These are phyloP conservation scores for Pelargonium citronellum DNA, from an alignment of 441 rosid genomes.

Conservation along the genomic window DNA sequence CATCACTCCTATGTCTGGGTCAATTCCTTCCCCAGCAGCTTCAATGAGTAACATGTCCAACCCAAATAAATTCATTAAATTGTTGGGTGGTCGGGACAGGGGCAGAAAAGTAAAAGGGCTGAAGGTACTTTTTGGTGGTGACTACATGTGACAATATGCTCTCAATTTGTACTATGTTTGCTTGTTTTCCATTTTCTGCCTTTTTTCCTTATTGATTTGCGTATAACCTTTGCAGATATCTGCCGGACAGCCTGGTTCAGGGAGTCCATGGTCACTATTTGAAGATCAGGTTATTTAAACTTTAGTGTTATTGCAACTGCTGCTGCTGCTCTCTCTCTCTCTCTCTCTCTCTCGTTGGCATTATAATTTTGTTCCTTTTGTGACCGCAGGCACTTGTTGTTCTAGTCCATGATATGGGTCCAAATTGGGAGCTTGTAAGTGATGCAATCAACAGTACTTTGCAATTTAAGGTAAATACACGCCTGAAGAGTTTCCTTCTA, in stretches of 20 bases:
- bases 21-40: conserved; percentile 75
- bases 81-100: conserved; percentile 63
- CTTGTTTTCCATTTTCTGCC: conserved; percentile 14
- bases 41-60: conserved; percentile 95
- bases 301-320: conserved; percentile 10
- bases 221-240: conserved; percentile 49
- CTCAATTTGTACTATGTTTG: conserved; percentile 18
- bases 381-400: conserved; percentile 89
- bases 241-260: conserved; percentile 71
- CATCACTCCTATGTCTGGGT: conserved; percentile 46
- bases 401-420: conserved; percentile 99
- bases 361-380: conserved; percentile 20
- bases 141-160: conserved; percentile 13
- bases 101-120: conserved; percentile 66
- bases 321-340: neutral
- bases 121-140: conserved; percentile 48
- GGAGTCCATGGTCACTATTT: conserved; percentile 86
- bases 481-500: conserved; percentile 10
- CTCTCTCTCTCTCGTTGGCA: neutral
- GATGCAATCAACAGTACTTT: conserved; percentile 89
- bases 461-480: conserved; percentile 70
- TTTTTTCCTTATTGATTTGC: conserved; percentile 20
- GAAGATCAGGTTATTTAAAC: conserved; percentile 80
- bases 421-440: conserved; percentile 99
- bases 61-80: conserved; percentile 66